phyloP scores from a whole-genome alignment of 108 stramenopile species.

The Nitzschia palea region DNA sequence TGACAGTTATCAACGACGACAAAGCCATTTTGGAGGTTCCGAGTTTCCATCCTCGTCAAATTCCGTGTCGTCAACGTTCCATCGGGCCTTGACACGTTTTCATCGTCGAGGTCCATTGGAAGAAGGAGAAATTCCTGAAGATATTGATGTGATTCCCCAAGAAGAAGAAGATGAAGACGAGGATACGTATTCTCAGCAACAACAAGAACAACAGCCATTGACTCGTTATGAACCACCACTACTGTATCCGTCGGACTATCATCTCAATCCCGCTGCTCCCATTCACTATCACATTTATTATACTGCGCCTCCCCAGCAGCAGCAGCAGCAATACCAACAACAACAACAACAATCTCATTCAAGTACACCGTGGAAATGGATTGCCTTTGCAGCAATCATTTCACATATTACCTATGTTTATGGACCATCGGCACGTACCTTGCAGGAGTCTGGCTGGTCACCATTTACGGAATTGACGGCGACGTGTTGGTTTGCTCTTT shows the following conservation, averaged over 20 bases:
- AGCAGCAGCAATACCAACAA: not conserved
- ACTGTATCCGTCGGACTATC: not conserved
- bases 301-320: not conserved
- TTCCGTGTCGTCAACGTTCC: not conserved
- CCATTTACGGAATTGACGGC: too few species aligned
- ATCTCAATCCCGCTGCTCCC: not conserved
- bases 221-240: not conserved
- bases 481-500: too few species aligned
- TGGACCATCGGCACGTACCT: not conserved
- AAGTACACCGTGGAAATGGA: not conserved
- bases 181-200: not conserved
- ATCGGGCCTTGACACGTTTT: not conserved
- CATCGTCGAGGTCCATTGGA: not conserved
- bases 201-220: not conserved
- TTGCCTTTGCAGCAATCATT: constrained; percentile 1
- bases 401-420: constrained; percentile 16
- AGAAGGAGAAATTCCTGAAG: constrained; percentile 2
- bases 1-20: too few species aligned
- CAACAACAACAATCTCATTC: too few species aligned
- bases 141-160: constrained; percentile 4
- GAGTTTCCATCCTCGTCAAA: not conserved
- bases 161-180: not conserved
- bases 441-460: too few species aligned
- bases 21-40: not conserved
- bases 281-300: constrained; percentile 24